Percentiles rank a stretch among this genome's conserved stretches.
phyloP scores from a whole-genome alignment of 2,329 filamentous ascomycete species.

The Xylaria arbuscula region DNA sequence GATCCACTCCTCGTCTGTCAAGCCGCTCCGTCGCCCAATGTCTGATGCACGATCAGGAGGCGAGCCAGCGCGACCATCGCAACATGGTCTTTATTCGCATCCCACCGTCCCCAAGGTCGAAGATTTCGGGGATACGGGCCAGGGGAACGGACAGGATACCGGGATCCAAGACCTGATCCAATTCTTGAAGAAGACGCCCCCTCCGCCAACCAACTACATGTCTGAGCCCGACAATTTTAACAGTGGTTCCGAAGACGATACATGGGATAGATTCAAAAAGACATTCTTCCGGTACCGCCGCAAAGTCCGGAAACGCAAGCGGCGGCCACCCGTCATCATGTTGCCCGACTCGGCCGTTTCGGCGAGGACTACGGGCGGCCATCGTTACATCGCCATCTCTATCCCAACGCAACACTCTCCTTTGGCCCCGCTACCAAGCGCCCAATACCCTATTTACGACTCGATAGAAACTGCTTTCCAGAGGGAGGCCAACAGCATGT shows the following conservation, averaged over 20 bases:
- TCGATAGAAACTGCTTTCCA: conserved; percentile 36
- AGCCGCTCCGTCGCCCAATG: conserved; percentile 36
- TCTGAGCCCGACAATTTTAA: conserved; percentile 53
- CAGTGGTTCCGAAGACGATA: conserved; percentile 46
- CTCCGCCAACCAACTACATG: conserved; percentile 62
- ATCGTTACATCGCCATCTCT: conserved; percentile 70
- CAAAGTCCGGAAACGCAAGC: conserved; percentile 47
- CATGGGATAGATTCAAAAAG: conserved; percentile 57
- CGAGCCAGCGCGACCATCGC: conserved; percentile 19
- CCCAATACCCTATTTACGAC: conserved; percentile 43
- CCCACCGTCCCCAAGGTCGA: conserved; percentile 36
- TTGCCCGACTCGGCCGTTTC: conserved; percentile 68
- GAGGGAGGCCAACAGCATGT: conserved; percentile 37
- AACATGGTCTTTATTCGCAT: conserved; percentile 29
- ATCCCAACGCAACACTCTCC: conserved; percentile 65
- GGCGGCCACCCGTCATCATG: conserved; percentile 48
- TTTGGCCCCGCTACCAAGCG: conserved; percentile 48
- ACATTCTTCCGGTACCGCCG: conserved; percentile 55
- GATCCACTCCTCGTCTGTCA: conserved; percentile 30
- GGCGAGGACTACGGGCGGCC: conserved; percentile 63
- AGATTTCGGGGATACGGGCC: conserved; percentile 51
- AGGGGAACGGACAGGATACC: conserved; percentile 38
- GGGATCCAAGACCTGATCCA: conserved; percentile 34
- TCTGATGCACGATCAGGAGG: conserved; percentile 28
- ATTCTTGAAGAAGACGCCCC: conserved; percentile 62